Base-by-base conservation (phyloP, 257 asterid species). In the Haberlea rhodopensis region DNA sequence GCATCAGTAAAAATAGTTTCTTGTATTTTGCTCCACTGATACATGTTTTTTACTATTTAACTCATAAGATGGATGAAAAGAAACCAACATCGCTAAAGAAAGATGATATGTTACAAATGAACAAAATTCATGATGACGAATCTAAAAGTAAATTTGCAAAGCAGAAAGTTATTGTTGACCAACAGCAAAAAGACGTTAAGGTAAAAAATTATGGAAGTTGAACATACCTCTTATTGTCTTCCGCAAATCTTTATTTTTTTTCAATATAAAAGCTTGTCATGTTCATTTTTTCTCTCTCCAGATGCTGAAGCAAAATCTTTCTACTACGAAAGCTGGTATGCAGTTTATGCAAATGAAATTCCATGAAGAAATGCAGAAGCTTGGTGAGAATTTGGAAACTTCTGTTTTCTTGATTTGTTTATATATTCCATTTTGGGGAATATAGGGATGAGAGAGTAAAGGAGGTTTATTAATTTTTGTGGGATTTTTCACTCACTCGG, bases 261-360 rank as follows among this genome's bases (percentile, higher is more conserved):
- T 40, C 16, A 24, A 37, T 29, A 65, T 43, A 52, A 55, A 7
- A 29, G 52, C 71, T 68, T 61, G 54, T 32, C 57, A 3, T 67
- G 57, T 28, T 68, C n/a, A n/a, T 59, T 26, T 37, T 68, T 57
- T 31, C 32, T 69, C 60, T 73, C 49, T 62, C 27, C 73, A 94
- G 99, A 83, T 76, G 67, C 77, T 94, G 73, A 94, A 83, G 84
- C 90, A 82, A 75, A 78, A 85, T 66, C 87, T 94, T 66, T 84
- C 85, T 31, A 75, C 87, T 54, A 85, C 97, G 65, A 94, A 85
- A 84, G 81, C 97, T 11, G 94, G 97, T 37, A 78, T 94, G 87
- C 95, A 86, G 79, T 83, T 83, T 79, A 90, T 90, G 95, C 99
- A 90, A 80, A 83, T 67, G 81, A 94, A 84, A 73, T 83, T 94